Evolutionary conservation across 2,329 filamentous ascomycete species (phyloP).

Genomic region (Capronia americana): DNA sequence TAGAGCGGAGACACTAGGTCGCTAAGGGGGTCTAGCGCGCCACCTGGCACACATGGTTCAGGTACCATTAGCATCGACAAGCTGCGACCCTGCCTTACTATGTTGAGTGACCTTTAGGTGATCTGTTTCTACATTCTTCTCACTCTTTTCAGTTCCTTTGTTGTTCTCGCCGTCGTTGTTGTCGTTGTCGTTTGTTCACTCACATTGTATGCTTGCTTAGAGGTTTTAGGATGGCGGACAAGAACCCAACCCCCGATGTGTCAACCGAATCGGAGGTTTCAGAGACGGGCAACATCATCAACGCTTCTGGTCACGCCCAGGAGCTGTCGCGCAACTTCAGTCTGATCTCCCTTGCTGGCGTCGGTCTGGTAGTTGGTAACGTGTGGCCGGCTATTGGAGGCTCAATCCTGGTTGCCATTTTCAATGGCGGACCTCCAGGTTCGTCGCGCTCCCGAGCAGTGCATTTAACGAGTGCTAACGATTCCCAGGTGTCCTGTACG

Average conservation of each 20-base stretch:
- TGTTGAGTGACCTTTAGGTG: neutral
- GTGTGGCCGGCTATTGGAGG: slow-evolving; percentile 58
- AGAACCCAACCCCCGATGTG: slow-evolving; percentile 12
- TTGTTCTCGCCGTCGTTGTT: neutral
- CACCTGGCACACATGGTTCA: neutral
- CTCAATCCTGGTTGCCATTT: slow-evolving; percentile 37
- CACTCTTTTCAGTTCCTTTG: slow-evolving; percentile 3
- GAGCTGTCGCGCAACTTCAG: slow-evolving; percentile 69
- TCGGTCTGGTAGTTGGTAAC: slow-evolving; percentile 68
- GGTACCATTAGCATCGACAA: neutral
- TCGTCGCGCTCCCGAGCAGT: slow-evolving; percentile 1
- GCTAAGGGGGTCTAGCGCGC: neutral
- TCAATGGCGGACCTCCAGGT: slow-evolving; percentile 36
- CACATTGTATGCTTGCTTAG: neutral
- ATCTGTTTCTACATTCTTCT: slow-evolving; percentile 5
- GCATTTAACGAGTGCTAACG: neutral
- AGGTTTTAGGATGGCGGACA: slow-evolving; percentile 9
- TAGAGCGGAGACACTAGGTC: neutral
- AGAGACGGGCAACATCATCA: slow-evolving; percentile 49
- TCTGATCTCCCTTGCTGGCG: slow-evolving; percentile 64
- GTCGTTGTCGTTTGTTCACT: neutral
- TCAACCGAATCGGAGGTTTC: slow-evolving; percentile 11
- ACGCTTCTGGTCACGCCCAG: slow-evolving; percentile 69
- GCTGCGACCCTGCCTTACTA: neutral
- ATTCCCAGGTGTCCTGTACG: slow-evolving; percentile 67